Conservation (phyloP, 306 rosid genomes). For the Cucumis cinereus region DNA sequence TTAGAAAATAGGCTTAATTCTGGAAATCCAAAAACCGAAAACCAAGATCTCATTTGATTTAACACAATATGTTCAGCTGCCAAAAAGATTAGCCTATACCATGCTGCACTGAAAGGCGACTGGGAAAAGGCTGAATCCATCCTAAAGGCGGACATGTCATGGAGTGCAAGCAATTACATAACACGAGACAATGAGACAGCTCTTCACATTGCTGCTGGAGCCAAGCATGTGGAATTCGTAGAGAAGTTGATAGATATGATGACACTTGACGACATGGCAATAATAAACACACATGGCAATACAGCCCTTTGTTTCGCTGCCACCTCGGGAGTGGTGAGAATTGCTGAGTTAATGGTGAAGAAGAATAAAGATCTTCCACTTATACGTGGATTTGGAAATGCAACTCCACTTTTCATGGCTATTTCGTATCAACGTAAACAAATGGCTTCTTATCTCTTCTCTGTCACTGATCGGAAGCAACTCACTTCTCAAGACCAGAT, state of each 20-base stretch:
- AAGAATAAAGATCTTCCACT: neutral
- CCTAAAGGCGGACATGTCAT: neutral
- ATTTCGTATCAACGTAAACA: neutral
- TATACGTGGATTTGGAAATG: neutral
- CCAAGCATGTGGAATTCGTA: neutral
- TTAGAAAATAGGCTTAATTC: too few relatives aligned
- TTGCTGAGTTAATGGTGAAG: neutral
- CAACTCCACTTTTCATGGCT: slow-evolving; percentile 9
- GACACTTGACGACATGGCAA: neutral
- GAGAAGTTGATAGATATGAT: neutral
- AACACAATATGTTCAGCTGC: neutral
- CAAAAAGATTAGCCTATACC: neutral
- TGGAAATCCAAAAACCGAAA: too few relatives aligned
- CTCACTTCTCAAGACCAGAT: neutral
- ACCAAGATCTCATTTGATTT: too few relatives aligned
- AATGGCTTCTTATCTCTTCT: neutral
- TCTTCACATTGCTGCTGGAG: neutral
- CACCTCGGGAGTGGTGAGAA: neutral
- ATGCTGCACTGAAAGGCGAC: neutral
- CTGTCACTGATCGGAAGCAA: neutral
- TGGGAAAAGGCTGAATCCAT: neutral
- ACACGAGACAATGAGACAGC: neutral
- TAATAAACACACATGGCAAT: neutral
- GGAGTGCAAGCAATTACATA: neutral
- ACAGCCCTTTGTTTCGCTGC: slow-evolving; percentile 18